Percentiles rank a stretch among this genome's conserved stretches.
Evolutionary conservation across 1,284 basidiomycete genomes (phyloP).

Genomic region (Filobasidium uniguttulatum): DNA sequence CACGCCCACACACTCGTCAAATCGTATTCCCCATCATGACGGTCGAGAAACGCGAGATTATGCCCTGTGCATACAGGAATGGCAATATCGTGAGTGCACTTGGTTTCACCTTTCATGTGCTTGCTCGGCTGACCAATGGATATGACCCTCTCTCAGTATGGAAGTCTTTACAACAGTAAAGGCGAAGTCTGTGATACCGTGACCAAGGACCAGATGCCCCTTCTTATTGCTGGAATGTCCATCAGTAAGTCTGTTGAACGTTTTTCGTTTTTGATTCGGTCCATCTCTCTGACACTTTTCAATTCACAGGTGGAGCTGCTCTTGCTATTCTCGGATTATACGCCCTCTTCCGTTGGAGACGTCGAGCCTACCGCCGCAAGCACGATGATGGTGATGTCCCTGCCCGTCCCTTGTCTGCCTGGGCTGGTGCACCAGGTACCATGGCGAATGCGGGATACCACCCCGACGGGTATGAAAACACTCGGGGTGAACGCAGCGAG

Average conservation of each 20-base stretch:
- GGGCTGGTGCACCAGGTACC: background rate
- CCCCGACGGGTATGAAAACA: too few species aligned
- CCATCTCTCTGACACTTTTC: too few species aligned
- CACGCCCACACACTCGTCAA: too few species aligned
- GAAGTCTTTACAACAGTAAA: background rate
- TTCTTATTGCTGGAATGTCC: background rate
- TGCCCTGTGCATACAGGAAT: conserved; percentile 1
- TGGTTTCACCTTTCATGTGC: background rate
- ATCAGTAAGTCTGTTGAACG: background rate
- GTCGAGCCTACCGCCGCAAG: background rate
- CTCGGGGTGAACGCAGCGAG: too few species aligned
- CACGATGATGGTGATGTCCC: background rate
- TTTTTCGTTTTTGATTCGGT: too few species aligned
- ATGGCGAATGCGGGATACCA: background rate
- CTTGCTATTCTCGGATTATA: background rate
- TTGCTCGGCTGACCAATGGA: too few species aligned
- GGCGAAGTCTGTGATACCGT: background rate
- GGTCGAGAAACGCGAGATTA: too few species aligned
- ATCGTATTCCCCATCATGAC: too few species aligned
- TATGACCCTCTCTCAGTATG: background rate
- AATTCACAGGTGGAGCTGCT: too few species aligned
- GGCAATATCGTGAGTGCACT: background rate
- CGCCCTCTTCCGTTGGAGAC: background rate
- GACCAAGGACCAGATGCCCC: background rate
- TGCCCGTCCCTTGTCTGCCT: conserved; percentile 1